Base-by-base conservation (phyloP, 352 stramenopile species). In the Pythium aristosporum region DNA sequence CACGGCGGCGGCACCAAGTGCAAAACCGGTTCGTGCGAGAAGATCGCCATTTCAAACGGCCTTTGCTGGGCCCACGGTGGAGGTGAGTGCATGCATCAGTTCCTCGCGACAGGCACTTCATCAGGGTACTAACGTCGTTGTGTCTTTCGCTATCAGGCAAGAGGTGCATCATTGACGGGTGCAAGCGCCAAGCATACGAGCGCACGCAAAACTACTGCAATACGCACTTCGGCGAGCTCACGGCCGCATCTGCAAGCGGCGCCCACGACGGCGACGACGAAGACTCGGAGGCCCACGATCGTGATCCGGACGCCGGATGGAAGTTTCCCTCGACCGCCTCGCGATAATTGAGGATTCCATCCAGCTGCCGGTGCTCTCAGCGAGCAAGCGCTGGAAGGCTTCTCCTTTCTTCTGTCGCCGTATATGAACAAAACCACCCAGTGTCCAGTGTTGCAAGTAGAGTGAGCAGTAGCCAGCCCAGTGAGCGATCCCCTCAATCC, bases 1-100 rank as follows among this genome's bases (percentile, higher is more conserved):
- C 87, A 96, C 63, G 87, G 87, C 43, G 87, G 87, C 1, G 87
- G 87, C n/a, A 90, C 80, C 57, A 90, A 91, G 58, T 96, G 87
- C 72, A 88, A 87, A 59, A 61, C 63, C 2, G 63, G 73, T n/a
- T 65, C 69, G 21, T 96, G 87, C 58, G 75, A 81, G 52, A 93
- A 90, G 68, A 90, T 91, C 51, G 82, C 85, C 51, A 89, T 91
- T 62, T 91, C 82, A 0, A 90, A 90, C 59, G 80, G 77, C 0
- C 66, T 91, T 1, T 93, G 85, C 57, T 91, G 85, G 82, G 82
- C 85, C 11, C 80, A 93, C 43, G 85, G 85, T 15, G 85, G 85
- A 59, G 85, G 67, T 74, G 18, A 34, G 65, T 55, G 21, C 15
- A 6, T 39, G 6, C 11, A 48, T 21, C 49, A 20, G 11, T 39